Base-by-base conservation (phyloP, 371 early-diverging fungal species). In the Mortierella sp. region DNA sequence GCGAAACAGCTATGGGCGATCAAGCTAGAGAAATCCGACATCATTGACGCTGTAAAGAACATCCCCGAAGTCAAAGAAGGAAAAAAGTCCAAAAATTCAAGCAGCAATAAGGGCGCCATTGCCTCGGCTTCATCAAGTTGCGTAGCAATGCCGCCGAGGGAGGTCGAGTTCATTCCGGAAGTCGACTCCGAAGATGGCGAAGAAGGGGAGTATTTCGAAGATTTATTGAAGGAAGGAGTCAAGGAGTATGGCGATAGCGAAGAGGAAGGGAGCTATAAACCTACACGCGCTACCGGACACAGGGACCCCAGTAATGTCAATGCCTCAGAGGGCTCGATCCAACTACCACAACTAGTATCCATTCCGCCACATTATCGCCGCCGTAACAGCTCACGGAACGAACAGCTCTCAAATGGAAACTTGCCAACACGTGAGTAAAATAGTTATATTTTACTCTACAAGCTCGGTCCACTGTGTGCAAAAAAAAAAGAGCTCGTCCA, bases 271-370 rank as follows among this genome's bases (percentile, higher is more conserved):
- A 12, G 28, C 23, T 15, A 23, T 23, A n/a, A n/a, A 3, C 4
- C 19, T 45, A 9, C 51, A 23, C 15, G 43, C 17, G 10, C 29
- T 0, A 10, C 53, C 10, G 68, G 60, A 35, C 68, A 60, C 61
- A 47, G 19, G 26, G 40, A 67, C 19, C 68, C 68, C 10, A 42
- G 22, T 19, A 61, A 61, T 34, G 62, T 68, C 61, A 61, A 42
- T 17, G 61, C 45, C 1, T 54, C 60, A 5, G 68, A 28, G 22
- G 53, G 40, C 15, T 67, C 68, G 17, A 59, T 67, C 10, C 35
- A 34, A 29, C 54, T 67, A 3, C 68, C 68, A 9, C 68, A 67
- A 28, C 59, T 67, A 32, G 51, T 51, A 51, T 51, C 51, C 5
- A 51, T 26, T 9, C 26, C 51, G 6, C 26, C 51, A 4, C 22